Percentiles rank a stretch among this genome's conserved stretches.
These are phyloP conservation scores for Pichia sp. DNA, from an alignment of 1,139 yeast genomes.

Conservation along the genomic window DNA sequence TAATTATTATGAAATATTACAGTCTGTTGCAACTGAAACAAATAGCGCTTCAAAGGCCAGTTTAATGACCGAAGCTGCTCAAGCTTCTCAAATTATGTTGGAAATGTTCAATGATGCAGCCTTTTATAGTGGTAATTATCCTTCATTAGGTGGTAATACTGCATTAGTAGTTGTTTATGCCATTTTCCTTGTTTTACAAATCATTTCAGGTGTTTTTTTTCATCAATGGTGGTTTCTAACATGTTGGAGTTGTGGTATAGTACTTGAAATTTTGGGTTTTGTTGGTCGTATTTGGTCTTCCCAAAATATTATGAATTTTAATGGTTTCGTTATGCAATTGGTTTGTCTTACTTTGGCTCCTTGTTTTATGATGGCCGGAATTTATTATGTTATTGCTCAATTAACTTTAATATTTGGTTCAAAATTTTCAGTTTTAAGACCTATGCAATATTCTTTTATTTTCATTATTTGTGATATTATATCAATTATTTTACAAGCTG, in stretches of 20 bases:
- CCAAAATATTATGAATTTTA: constrained; percentile 33
- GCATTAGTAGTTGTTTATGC: constrained; percentile 46
- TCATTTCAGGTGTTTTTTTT: constrained; percentile 37
- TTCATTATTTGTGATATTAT: constrained; percentile 27
- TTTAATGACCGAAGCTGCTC: constrained; percentile 32
- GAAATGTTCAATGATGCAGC: constrained; percentile 25
- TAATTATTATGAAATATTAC: constrained; percentile 31
- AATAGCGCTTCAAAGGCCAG: constrained; percentile 26
- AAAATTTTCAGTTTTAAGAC: constrained; percentile 53
- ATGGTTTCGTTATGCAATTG: constrained; percentile 57
- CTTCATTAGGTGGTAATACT: constrained; percentile 41
- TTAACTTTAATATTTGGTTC: constrained; percentile 64
- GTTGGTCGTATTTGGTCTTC: constrained; percentile 49
- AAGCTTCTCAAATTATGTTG: constrained; percentile 31
- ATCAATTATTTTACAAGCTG: constrained; percentile 70
- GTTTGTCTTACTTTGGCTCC: constrained; percentile 76
- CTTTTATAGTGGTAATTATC: constrained; percentile 37
- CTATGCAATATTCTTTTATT: constrained; percentile 71
- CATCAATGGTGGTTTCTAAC: constrained; percentile 71
- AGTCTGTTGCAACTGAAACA: constrained; percentile 38
- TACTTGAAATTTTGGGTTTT: constrained; percentile 67
- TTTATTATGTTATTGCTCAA: constrained; percentile 73
- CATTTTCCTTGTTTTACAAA: constrained; percentile 36
- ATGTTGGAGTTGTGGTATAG: constrained; percentile 54
- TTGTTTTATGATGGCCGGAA: constrained; percentile 83